phyloP scores from a whole-genome alignment of 371 early-diverging fungal genomes.

The Funneliformis caledonium region DNA sequence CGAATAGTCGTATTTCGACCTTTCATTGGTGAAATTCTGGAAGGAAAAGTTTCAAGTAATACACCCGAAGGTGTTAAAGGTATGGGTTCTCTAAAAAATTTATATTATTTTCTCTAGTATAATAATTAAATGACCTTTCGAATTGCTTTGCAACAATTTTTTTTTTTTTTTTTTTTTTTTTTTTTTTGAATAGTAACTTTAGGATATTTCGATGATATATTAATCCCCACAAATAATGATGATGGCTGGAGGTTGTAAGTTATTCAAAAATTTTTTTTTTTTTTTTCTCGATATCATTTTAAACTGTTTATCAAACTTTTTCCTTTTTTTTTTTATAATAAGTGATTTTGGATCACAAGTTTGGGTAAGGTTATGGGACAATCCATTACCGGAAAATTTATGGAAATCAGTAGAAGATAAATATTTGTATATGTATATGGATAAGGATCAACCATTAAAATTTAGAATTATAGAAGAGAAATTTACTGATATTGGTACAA shows the following conservation, averaged over 20 bases:
- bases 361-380: constrained; percentile 43
- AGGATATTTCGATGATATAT: constrained; percentile 93
- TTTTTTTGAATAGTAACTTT: constrained; percentile 65
- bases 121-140: too few species aligned
- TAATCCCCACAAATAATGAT: constrained; percentile 62
- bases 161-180: background rate
- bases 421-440: constrained; percentile 77
- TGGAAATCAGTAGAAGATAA: constrained; percentile 88
- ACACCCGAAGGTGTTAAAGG: constrained; percentile 74
- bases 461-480: constrained; percentile 76
- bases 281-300: constrained; percentile 44
- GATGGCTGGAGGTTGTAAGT: constrained; percentile 57
- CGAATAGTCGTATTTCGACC: constrained; percentile 91
- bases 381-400: constrained; percentile 41
- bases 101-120: background rate
- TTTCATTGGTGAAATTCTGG: constrained; percentile 84
- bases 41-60: constrained; percentile 77
- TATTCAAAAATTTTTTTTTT: constrained; percentile 67
- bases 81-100: constrained; percentile 39
- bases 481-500: constrained; percentile 70
- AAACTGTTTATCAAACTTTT: background rate
- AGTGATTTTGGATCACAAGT: constrained; percentile 74
- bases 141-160: too few species aligned
- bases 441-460: constrained; percentile 78
- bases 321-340: background rate